Evolutionary conservation across 2,329 filamentous ascomycete species (phyloP), one percentile per base, ranked within the genome.

Genomic region (Aspergillus awamori): DNA sequence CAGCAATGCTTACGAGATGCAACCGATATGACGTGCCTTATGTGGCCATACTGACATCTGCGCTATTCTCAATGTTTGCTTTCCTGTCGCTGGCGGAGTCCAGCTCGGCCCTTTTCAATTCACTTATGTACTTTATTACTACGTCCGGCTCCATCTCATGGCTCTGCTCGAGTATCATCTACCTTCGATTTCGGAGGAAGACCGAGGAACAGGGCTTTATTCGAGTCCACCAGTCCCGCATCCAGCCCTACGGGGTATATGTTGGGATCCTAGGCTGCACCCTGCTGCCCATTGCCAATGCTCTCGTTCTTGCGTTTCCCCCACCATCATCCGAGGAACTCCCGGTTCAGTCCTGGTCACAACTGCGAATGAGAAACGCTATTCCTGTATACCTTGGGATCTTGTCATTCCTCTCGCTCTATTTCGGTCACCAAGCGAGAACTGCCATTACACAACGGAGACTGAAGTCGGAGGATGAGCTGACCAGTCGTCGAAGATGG

Each of bases 121-220:
- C 88, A 86, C 80, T 92, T 45, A 82, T 91, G 66, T 89, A 89
- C 76, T 86, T 92, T 64, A 86, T 84, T 13, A 84, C 86, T 52
- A 86, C 89, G 22, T 87, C 86, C 6, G 87, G 87, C 5, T 87
- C 90, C 71, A 87, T 90, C 64, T 86, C 84, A 52, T 92, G 89
- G 88, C 79, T 85, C 7, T 83, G 85, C 67, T 89, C 89, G 70
- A 82, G 81, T 64, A 76, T 85, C 58, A 78, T 85, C 24, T 86
- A 84, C 70, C 72, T 86, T 17, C 82, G 81, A 13, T 58, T 51
- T 10, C 56, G 45, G 41, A 45, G 56, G 36, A 49, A 41, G 56
- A 52, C 56, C 20, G 39, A 43, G 15, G 39, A 45, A 8, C 39
- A 56, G n/a, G 39, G 39, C 8, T 8, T 56, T 36, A 6, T 36